Conservation (phyloP, 2,329 filamentous ascomycete genomes). For the Ophiostoma fasciatum region DNA sequence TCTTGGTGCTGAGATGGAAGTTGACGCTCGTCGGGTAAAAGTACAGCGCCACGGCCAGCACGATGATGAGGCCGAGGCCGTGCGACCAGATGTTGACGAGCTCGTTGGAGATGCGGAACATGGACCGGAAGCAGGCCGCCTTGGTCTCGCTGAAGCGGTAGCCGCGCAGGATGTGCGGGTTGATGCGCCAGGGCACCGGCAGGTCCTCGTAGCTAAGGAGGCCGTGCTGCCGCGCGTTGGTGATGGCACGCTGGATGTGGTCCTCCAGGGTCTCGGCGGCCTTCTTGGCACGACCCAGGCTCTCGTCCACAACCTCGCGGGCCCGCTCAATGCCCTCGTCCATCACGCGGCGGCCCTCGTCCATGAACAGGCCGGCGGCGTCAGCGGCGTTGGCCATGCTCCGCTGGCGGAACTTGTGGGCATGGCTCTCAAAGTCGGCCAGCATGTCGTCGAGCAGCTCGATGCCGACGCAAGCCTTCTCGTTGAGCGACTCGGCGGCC, state of each 20-base stretch:
- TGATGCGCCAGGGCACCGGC: slow-evolving; percentile 83
- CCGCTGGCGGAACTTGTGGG: slow-evolving; percentile 64
- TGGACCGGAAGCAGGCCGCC: slow-evolving; percentile 71
- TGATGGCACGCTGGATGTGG: slow-evolving; percentile 65
- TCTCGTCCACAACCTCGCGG: slow-evolving; percentile 62
- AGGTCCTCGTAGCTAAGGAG: slow-evolving; percentile 82
- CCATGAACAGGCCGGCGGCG: slow-evolving; percentile 58
- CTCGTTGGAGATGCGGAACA: slow-evolving; percentile 81
- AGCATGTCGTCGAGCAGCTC: slow-evolving; percentile 76
- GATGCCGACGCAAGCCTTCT: slow-evolving; percentile 80
- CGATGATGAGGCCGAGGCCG: slow-evolving; percentile 71
- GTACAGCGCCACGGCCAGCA: slow-evolving; percentile 82
- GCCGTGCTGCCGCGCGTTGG: slow-evolving; percentile 61
- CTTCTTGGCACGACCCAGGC: slow-evolving; percentile 66
- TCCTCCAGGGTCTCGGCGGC: slow-evolving; percentile 73
- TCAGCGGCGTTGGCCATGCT: slow-evolving; percentile 53
- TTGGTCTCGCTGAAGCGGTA: slow-evolving; percentile 93
- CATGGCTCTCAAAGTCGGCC: slow-evolving; percentile 68
- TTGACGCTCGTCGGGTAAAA: slow-evolving; percentile 84
- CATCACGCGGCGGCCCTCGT: slow-evolving; percentile 63
- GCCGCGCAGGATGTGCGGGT: slow-evolving; percentile 79
- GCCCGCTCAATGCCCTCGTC: slow-evolving; percentile 66
- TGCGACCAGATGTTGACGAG: slow-evolving; percentile 98
- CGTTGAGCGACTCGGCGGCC: slow-evolving; percentile 74
- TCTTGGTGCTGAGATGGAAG: slow-evolving; percentile 73